Conservation (phyloP, 2,329 filamentous ascomycete genomes). For the Botrytis squamosa region DNA sequence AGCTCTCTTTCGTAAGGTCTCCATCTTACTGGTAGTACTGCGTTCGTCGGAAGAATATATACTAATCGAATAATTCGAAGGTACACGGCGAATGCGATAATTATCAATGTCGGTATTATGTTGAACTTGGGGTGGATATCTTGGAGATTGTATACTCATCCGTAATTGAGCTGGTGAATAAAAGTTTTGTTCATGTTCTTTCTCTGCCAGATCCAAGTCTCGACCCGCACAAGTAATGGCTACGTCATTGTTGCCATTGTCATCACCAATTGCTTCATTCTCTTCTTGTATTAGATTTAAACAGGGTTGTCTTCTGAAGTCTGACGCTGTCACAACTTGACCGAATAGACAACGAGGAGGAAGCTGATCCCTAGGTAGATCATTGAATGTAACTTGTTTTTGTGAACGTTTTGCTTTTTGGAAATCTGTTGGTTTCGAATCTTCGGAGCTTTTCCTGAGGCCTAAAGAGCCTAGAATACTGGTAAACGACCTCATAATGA, state of each 20-base stretch:
- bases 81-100: not conserved
- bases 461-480: conserved; percentile 9
- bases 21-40: not conserved
- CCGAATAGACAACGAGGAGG: conserved; percentile 4
- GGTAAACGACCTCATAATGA: conserved; percentile 12
- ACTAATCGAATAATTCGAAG: conserved; percentile 23
- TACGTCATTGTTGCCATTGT: conserved; percentile 13
- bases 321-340: conserved; percentile 17
- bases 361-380: conserved; percentile 12
- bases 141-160: not conserved
- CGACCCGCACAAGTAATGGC: not conserved
- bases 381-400: conserved; percentile 21
- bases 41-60: conserved; percentile 22
- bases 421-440: not conserved
- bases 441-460: not conserved
- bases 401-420: conserved; percentile 21
- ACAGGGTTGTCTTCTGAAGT: conserved; percentile 23
- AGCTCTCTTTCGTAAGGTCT: conserved; percentile 24
- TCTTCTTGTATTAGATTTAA: conserved; percentile 20
- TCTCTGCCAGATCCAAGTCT: conserved; percentile 10
- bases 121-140: conserved; percentile 4
- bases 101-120: not conserved
- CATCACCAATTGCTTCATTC: conserved; percentile 10
- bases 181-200: conserved; percentile 8
- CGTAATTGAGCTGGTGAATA: conserved; percentile 14